Base-by-base conservation (phyloP, 768 basidiomycete genomes). In the Pilatotrama ljubarskyi region DNA sequence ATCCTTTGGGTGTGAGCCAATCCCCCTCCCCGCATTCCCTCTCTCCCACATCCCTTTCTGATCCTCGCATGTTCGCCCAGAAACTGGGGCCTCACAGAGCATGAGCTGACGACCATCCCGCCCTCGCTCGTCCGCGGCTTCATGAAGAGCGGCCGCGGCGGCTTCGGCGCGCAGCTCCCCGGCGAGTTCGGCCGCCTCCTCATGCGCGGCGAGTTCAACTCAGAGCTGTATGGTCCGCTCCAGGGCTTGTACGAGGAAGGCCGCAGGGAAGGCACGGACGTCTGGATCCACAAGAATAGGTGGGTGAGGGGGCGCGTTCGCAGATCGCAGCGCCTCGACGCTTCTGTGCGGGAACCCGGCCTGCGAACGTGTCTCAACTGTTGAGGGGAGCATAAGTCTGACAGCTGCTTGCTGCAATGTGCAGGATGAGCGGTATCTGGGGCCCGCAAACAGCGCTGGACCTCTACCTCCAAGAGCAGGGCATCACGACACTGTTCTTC, bases 261-360 rank as follows among this genome's bases (percentile, higher is more conserved):
- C 17, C 72, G 77, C 59, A 72, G 78, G 13, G 73, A 70, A 6
- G 85, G 85, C 0, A 85, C 84, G 10, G 86, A 89, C 70, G 78
- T 86, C 61, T 88, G 86, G 86, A 84, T 88, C 51, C 83, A 88
- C 70, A 89, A 88, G 71, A 88, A 88, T 70, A 74, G 86, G 85
- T 83, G 59, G 43, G 61, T 47, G 18, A 2, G 35, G 18, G 2
- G 9, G 50, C 18, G 32, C 32, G 48, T 22, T 32, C 32, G 48
- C 48, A 35, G 9, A n/a, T n/a, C 32, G 8, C 17, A 10, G 18
- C 14, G 47, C 47, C 26, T 15, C 26, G n/a, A n/a, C n/a, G n/a
- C 25, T 13, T 11, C 26, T 7, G 25, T 15, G 32, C n/a, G 18
- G 7, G 48, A 32, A 10, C n/a, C 32, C 46, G 46, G 51, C 43